phyloP scores from a whole-genome alignment of 108 stramenopile species.

The Cyclotella sp. region DNA sequence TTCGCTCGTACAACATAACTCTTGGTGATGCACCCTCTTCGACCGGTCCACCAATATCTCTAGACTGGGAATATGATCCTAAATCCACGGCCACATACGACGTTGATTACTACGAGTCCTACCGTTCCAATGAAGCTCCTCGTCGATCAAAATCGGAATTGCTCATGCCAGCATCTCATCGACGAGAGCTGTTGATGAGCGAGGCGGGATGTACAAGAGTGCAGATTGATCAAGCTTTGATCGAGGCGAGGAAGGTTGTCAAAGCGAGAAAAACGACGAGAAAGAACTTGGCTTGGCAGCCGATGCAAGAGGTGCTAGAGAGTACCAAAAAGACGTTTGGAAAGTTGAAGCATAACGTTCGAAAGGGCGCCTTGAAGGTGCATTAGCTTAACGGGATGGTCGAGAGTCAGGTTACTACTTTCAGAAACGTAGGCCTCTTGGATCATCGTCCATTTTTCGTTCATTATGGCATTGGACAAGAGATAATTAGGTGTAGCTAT shows the following conservation, averaged over 20 bases:
- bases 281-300: constrained; percentile 16
- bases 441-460: too few relatives aligned
- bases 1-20: constrained; percentile 29
- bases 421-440: too few relatives aligned
- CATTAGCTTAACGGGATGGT: too few relatives aligned
- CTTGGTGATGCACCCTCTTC: constrained; percentile 31
- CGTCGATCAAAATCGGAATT: constrained; percentile 44
- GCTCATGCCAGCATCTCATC: constrained; percentile 46
- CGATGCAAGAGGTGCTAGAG: constrained; percentile 28
- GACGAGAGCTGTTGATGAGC: constrained; percentile 52
- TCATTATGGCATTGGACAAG: too few relatives aligned
- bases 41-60: constrained; percentile 30
- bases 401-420: too few relatives aligned
- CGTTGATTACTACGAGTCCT: constrained; percentile 24
- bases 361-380: too few relatives aligned
- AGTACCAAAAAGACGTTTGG: constrained; percentile 2
- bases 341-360: neutral
- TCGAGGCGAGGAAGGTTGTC: constrained; percentile 47
- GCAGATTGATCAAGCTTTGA: constrained; percentile 46
- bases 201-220: constrained; percentile 46
- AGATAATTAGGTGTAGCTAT: too few relatives aligned
- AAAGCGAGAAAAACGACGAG: constrained; percentile 18
- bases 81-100: neutral
- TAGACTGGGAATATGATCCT: constrained; percentile 35
- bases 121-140: constrained; percentile 4